Evolutionary conservation across 2,329 filamentous ascomycete genomes (phyloP).

Genomic region (Aureobasidium pullulans): DNA sequence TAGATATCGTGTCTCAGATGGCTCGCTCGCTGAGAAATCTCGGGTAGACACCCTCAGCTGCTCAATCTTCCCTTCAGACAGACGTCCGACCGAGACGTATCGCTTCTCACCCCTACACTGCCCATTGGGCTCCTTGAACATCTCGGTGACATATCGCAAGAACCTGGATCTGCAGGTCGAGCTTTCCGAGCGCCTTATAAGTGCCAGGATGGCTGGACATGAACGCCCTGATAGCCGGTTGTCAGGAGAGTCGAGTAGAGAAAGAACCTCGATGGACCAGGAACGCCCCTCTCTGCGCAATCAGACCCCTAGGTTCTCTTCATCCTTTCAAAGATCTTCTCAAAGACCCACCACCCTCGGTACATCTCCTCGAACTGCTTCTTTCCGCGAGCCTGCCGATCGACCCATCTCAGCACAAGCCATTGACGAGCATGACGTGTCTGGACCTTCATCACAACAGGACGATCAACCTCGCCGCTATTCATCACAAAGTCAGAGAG

Average conservation of each 20-base stretch:
- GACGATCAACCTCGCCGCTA: conserved; percentile 6
- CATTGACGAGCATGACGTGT: background rate
- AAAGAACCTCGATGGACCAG: conserved; percentile 10
- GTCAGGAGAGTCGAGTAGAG: conserved; percentile 2
- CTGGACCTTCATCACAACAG: background rate
- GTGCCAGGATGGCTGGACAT: conserved; percentile 4
- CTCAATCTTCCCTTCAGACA: conserved; percentile 58
- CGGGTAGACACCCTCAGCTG: conserved; percentile 62
- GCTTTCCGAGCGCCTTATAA: conserved; percentile 69
- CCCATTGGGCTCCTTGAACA: conserved; percentile 74
- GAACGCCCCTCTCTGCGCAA: background rate
- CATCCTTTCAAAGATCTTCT: background rate
- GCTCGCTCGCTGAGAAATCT: conserved; percentile 38
- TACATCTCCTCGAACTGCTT: conserved; percentile 8
- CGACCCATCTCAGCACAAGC: conserved; percentile 14
- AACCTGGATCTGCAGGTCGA: conserved; percentile 89
- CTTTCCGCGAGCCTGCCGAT: conserved; percentile 12
- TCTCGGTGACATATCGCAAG: conserved; percentile 75
- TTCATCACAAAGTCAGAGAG: conserved; percentile 4
- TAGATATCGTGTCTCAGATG: conserved; percentile 67
- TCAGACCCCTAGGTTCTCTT: background rate
- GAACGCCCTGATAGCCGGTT: conserved; percentile 1
- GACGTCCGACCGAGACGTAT: conserved; percentile 56
- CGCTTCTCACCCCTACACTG: conserved; percentile 79
- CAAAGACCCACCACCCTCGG: background rate